Conservation (phyloP, 169 alveolate species). For the Cyclospora cayetanensis region DNA sequence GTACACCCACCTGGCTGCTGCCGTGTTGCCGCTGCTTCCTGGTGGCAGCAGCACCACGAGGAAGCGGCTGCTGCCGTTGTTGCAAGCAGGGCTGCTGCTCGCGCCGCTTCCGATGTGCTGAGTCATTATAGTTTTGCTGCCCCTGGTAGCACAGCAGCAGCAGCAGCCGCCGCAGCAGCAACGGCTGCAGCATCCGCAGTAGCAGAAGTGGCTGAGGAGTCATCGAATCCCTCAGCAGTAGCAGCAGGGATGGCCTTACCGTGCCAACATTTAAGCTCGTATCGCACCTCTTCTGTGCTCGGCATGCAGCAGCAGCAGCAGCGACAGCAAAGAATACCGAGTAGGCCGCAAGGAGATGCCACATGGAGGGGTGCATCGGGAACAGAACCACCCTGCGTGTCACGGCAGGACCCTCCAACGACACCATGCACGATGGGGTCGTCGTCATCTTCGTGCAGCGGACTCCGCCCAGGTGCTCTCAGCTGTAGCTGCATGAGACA, state of each 20-base stretch:
- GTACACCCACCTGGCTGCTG: constrained; percentile 37
- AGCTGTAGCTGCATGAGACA: no score
- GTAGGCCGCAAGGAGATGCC: no score
- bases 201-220: not conserved
- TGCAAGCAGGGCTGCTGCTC: not conserved
- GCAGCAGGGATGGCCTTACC: not conserved
- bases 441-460: no score
- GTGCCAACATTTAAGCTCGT: not conserved
- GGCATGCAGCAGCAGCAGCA: constrained; percentile 7
- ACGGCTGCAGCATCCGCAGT: constrained; percentile 2
- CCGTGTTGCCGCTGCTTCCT: constrained; percentile 34
- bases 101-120: constrained; percentile 15
- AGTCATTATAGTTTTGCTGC: not conserved
- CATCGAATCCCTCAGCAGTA: not conserved
- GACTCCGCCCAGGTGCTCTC: no score
- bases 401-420: no score
- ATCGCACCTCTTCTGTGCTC: not conserved
- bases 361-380: no score
- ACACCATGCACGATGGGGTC: no score
- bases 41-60: constrained; percentile 41
- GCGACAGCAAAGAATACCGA: no score
- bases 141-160: constrained; percentile 11
- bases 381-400: no score
- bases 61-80: constrained; percentile 25
- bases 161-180: constrained; percentile 14